A percentile compares a stretch with the other conserved stretches of the same genome.
These are phyloP conservation scores for Kodamaea derodonti DNA, from an alignment of 1,139 yeast species.

Conservation along the genomic window DNA sequence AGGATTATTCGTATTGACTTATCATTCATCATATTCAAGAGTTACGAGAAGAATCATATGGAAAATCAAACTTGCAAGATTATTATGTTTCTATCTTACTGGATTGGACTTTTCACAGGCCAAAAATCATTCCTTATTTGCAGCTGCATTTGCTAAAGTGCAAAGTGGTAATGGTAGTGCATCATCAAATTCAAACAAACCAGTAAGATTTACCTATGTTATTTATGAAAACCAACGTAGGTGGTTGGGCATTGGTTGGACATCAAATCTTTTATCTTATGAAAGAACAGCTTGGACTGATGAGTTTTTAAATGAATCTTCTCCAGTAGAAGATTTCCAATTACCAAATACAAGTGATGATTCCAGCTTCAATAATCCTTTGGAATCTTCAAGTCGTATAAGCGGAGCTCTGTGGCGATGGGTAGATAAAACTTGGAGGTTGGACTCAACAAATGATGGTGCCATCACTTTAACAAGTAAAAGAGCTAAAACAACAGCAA, in stretches of 20 bases:
- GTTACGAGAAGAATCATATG: slow-evolving; percentile 79
- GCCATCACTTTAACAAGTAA: slow-evolving; percentile 67
- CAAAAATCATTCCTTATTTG: slow-evolving; percentile 44
- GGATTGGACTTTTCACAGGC: slow-evolving; percentile 77
- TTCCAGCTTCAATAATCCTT: slow-evolving; percentile 27
- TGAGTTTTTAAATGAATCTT: slow-evolving; percentile 83
- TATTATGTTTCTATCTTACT: slow-evolving; percentile 73
- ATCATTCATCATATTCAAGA: slow-evolving; percentile 81
- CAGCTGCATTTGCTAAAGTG: slow-evolving; percentile 59
- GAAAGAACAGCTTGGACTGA: slow-evolving; percentile 98
- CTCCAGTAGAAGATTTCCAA: slow-evolving; percentile 70
- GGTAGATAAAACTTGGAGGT: slow-evolving; percentile 90
- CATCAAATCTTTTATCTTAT: slow-evolving; percentile 81
- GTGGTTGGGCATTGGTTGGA: slow-evolving; percentile 99
- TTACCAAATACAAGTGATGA: slow-evolving; percentile 62
- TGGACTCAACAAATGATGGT: slow-evolving; percentile 87
- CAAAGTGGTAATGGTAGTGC: slow-evolving; percentile 28
- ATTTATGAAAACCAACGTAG: slow-evolving; percentile 94
- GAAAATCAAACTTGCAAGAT: slow-evolving; percentile 71
- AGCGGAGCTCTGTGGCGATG: slow-evolving; percentile 85
- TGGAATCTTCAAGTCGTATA: slow-evolving; percentile 39
- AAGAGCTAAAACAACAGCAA: slow-evolving; percentile 65
- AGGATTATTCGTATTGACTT: slow-evolving; percentile 68
- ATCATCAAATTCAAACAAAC: slow-evolving; percentile 35
- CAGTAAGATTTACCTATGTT: slow-evolving; percentile 86